Evolutionary conservation across 768 basidiomycete genomes (phyloP).

Genomic region (Lactarius sanguifluus): DNA sequence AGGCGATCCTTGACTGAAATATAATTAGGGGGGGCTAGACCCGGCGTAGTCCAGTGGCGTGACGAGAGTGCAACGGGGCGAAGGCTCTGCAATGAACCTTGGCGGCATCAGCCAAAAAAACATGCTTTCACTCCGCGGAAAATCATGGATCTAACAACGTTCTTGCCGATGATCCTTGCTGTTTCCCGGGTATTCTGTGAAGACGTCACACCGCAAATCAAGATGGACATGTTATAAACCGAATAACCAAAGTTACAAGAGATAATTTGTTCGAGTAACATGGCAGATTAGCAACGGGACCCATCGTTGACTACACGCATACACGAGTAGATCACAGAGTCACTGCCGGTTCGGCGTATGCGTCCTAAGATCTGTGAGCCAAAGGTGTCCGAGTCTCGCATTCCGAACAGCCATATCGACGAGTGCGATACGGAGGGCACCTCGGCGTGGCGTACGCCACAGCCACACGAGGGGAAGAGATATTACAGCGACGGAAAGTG

Average conservation of each 20-base stretch:
- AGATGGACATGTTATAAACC: background rate
- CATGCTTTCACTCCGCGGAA: no score
- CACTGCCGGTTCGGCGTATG: background rate
- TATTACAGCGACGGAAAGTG: background rate
- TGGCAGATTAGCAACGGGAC: background rate
- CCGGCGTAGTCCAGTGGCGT: no score
- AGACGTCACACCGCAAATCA: background rate
- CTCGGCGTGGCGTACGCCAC: background rate
- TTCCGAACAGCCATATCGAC: background rate
- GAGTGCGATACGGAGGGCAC: background rate
- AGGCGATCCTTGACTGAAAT: no score
- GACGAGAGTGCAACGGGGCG: no score
- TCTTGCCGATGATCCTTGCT: no score
- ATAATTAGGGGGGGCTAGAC: no score
- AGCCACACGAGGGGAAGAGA: background rate
- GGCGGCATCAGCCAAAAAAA: no score
- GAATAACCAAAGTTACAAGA: background rate
- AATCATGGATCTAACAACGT: no score
- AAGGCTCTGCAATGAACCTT: no score
- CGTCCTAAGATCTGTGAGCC: background rate
- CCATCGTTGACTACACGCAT: background rate
- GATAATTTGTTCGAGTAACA: background rate
- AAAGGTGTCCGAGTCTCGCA: background rate
- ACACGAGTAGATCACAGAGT: background rate
- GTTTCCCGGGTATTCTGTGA: background rate